These are phyloP conservation scores for Dichotomopilus funicola DNA, from an alignment of 2,329 filamentous ascomycete species.

Conservation along the genomic window DNA sequence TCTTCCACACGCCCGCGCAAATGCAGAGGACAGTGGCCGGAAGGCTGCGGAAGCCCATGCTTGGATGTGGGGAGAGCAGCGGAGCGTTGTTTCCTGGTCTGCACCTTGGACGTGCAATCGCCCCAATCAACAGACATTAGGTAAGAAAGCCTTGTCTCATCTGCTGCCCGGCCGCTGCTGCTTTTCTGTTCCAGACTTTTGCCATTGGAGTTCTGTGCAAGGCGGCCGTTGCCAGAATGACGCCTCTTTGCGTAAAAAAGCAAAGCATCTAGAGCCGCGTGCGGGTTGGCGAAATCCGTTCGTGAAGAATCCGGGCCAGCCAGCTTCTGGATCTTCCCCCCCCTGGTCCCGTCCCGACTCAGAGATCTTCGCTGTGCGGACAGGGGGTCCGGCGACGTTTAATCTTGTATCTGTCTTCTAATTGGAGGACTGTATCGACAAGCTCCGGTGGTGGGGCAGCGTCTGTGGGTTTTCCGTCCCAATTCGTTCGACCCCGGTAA, in stretches of 20 bases:
- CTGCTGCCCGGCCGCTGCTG: too few relatives aligned
- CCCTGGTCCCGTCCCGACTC: neutral
- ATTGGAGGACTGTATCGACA: slow-evolving; percentile 14
- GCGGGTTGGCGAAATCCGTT: slow-evolving; percentile 1
- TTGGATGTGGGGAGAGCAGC: slow-evolving; percentile 2
- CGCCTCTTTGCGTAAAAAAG: neutral
- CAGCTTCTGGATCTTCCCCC: too few relatives aligned
- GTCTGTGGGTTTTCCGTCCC: neutral
- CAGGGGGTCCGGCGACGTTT: slow-evolving; percentile 8
- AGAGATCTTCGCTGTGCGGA: slow-evolving; percentile 9
- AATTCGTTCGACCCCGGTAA: slow-evolving; percentile 15
- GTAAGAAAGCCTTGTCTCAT: too few relatives aligned
- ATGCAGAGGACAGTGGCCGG: neutral
- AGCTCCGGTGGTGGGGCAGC: slow-evolving; percentile 5
- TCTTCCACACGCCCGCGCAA: neutral
- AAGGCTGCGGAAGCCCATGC: neutral
- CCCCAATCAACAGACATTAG: too few relatives aligned
- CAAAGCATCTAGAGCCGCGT: slow-evolving; percentile 1
- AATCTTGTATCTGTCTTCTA: slow-evolving; percentile 8
- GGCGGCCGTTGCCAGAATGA: slow-evolving; percentile 2
- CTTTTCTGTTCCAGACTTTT: too few relatives aligned
- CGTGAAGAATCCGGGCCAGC: neutral
- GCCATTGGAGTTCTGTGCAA: slow-evolving; percentile 1
- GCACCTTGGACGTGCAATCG: too few relatives aligned
- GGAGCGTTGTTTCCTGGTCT: slow-evolving; percentile 2